Conservation (phyloP, 768 basidiomycete species). For the Suillus ampliporus region DNA sequence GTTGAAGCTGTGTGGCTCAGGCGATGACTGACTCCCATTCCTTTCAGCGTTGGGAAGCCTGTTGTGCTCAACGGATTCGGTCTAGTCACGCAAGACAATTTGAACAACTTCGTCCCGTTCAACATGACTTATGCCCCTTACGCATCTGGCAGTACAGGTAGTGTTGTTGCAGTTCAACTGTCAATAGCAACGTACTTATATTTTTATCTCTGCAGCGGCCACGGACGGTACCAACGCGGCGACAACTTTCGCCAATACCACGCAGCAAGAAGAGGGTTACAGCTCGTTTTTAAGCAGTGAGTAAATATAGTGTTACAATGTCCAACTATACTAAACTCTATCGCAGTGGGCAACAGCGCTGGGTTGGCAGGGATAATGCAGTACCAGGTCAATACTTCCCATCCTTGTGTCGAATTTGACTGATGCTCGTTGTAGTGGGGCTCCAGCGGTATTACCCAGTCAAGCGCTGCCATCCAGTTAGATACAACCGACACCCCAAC, state of each 20-base stretch:
- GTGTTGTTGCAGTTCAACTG: conserved; percentile 2
- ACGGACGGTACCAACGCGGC: conserved; percentile 31
- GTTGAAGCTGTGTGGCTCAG: conserved; percentile 16
- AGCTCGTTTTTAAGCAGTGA: conserved; percentile 56
- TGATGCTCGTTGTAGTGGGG: conserved; percentile 50
- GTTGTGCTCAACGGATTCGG: conserved; percentile 60
- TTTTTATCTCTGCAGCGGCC: conserved; percentile 19
- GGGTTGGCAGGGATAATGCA: conserved; percentile 37
- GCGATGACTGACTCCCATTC: conserved; percentile 8
- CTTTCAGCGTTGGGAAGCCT: conserved; percentile 59
- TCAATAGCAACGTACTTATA: conserved; percentile 5
- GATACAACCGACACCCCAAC: conserved; percentile 38
- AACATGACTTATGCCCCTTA: conserved; percentile 54
- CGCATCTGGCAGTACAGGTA: conserved; percentile 40
- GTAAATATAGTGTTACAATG: conserved; percentile 10
- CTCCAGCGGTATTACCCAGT: conserved; percentile 46
- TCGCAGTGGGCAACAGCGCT: conserved; percentile 44
- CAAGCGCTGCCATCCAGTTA: conserved; percentile 49
- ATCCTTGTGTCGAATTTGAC: too few relatives aligned
- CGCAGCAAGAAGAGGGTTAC: conserved; percentile 61
- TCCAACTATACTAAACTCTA: background rate
- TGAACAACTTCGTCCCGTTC: conserved; percentile 64
- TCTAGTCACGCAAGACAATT: conserved; percentile 61
- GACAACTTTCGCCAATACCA: conserved; percentile 55
- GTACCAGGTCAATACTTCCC: conserved; percentile 28